These are phyloP conservation scores for Neocatenulostroma microsporum DNA, from an alignment of 2,329 filamentous ascomycete genomes.

Conservation along the genomic window DNA sequence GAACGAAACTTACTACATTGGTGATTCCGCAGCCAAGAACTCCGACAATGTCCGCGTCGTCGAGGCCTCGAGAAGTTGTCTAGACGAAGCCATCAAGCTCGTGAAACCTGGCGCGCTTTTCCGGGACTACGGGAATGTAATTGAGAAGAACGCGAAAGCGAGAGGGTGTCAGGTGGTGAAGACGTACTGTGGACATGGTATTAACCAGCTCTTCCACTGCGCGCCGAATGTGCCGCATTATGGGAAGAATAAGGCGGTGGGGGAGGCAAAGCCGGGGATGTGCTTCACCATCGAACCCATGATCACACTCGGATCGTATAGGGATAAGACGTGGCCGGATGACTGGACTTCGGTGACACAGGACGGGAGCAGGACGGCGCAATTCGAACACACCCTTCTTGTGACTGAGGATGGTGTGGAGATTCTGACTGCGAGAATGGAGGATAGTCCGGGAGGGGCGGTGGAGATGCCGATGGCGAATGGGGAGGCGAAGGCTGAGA, in stretches of 20 bases:
- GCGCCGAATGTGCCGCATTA: constrained; percentile 95
- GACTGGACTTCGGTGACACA: constrained; percentile 95
- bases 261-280: constrained; percentile 90
- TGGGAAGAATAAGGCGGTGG: constrained; percentile 95
- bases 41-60: constrained; percentile 83
- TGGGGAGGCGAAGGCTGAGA: constrained; percentile 7
- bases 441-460: constrained; percentile 64
- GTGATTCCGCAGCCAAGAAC: constrained; percentile 74
- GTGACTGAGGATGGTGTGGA: constrained; percentile 79
- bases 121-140: constrained; percentile 86
- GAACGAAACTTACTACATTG: constrained; percentile 98
- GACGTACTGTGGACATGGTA: constrained; percentile 92
- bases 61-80: constrained; percentile 78
- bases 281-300: constrained; percentile 99
- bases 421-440: constrained; percentile 64
- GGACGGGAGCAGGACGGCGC: constrained; percentile 82
- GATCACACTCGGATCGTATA: constrained; percentile 86
- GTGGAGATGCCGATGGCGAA: constrained; percentile 18
- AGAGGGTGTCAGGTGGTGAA: constrained; percentile 83
- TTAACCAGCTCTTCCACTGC: constrained; percentile 89
- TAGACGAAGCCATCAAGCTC: constrained; percentile 82
- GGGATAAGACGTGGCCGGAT: constrained; percentile 94
- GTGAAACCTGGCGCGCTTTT: constrained; percentile 92
- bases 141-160: constrained; percentile 88
- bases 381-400: constrained; percentile 84